Base-by-base conservation (phyloP, 2,329 filamentous ascomycete species). In the Colletotrichum ledebouriae region DNA sequence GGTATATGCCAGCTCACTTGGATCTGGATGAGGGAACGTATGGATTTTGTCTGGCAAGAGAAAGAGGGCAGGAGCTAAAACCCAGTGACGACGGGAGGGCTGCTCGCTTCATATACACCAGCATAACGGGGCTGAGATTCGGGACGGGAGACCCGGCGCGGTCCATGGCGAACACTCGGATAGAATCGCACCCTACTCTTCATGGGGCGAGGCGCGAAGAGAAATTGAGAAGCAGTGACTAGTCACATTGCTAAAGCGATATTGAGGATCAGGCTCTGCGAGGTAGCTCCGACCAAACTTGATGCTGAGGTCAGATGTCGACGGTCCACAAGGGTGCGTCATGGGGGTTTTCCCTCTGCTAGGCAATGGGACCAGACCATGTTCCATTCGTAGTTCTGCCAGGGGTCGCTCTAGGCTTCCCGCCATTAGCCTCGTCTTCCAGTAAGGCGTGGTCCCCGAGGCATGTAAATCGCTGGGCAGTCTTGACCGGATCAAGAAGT, bases 291-390 rank as follows among this genome's bases (percentile, higher is more conserved):
- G 34, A 13, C 25, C 34, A 41, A 11, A 41, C 53, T 29, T 65
- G 65, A 53, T 55, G 66, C 61, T 59, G 66, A 69, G 61, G 66
- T 57, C 61, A 69, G 66, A 46, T 59, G 39, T 39, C 7, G 29
- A 50, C 49, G 62, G 39, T 59, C 65, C 65, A 68, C 65, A 47
- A 42, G 41, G 37, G 34, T 42, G 29, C 7, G 55, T 59, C 61
- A 64, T 68, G 60, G 65, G 55, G 39, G 13, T 44, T 39, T 25
- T 52, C 33, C 29, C 29, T 9, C 29, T 64, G 17, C 22, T 29
- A 61, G 53, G 42, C 50, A 53, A 44, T 52, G 25, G 13, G 39
- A 20, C 65, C 34, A 59, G 60, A 59, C 55, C 41, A 55, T 49
- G 60, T 64, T 64, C 46, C 53, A 41, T 59, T 47, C 37, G 46